Percentiles rank a stretch among this genome's conserved stretches.
phyloP scores from a whole-genome alignment of 495 filamentous ascomycete genomes.

The Aspergillus hancockii region DNA sequence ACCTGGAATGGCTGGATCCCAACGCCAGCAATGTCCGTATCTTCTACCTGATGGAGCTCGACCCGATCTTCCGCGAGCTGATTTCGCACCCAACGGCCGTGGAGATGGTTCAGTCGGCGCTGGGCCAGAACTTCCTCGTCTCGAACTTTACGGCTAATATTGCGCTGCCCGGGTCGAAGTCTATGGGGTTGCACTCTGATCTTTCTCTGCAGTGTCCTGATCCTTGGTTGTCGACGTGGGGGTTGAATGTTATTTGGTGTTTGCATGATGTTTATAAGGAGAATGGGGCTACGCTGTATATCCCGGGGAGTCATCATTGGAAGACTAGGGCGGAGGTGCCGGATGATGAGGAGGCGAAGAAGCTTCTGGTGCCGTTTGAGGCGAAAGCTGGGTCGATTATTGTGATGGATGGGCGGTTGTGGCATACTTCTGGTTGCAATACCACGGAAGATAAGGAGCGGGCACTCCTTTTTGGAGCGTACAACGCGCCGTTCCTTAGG shows the following conservation, averaged over 20 bases:
- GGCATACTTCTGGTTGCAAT: slow-evolving; percentile 5
- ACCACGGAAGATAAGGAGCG: slow-evolving; percentile 8
- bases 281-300: slow-evolving; percentile 10
- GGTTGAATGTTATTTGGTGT: slow-evolving; percentile 8
- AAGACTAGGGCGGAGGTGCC: slow-evolving; percentile 1
- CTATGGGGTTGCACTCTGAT: slow-evolving; percentile 10
- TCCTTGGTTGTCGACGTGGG: slow-evolving; percentile 6
- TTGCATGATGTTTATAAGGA: slow-evolving; percentile 7
- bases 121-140: slow-evolving; percentile 10
- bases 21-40: slow-evolving; percentile 9
- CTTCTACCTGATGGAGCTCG: slow-evolving; percentile 10
- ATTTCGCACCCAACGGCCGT: slow-evolving; percentile 5
- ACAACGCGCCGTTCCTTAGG: slow-evolving; percentile 2
- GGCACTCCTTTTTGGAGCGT: slow-evolving; percentile 2
- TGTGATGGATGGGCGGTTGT: slow-evolving; percentile 6
- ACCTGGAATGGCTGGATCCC: slow-evolving; percentile 9
- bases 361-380: slow-evolving; percentile 7
- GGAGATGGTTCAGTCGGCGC: slow-evolving; percentile 6
- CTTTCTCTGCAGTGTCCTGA: slow-evolving; percentile 1
- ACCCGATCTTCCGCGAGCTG: slow-evolving; percentile 7
- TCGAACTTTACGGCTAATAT: slow-evolving; percentile 11
- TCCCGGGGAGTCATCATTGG: slow-evolving; percentile 6
- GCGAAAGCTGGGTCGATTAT: slow-evolving; percentile 8
- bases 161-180: slow-evolving; percentile 6
- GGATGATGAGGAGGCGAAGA: not conserved